Conservation (phyloP, 169 alveolate genomes). For the Eimeria tenella region DNA sequence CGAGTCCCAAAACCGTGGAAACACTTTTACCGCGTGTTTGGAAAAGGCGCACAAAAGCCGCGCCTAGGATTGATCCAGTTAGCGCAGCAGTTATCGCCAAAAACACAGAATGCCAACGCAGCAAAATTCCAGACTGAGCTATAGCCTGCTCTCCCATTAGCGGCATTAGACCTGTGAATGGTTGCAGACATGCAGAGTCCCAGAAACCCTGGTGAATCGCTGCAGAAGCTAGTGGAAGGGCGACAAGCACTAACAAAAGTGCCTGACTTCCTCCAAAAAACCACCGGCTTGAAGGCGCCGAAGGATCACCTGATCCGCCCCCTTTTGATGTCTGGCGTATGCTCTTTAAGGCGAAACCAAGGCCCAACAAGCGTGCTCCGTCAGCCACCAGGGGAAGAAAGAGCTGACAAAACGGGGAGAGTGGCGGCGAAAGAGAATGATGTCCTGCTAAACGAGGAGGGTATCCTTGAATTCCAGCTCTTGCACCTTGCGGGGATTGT, state of each 20-base stretch:
- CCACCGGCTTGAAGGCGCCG: background rate
- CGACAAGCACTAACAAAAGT: background rate
- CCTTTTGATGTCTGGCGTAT: background rate
- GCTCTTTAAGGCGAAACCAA: constrained; percentile 42
- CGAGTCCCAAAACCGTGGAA: background rate
- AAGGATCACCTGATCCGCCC: background rate
- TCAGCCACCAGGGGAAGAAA: constrained; percentile 45
- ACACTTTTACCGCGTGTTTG: background rate
- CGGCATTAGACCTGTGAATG: constrained; percentile 27
- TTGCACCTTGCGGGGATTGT: constrained; percentile 50
- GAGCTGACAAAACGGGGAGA: constrained; percentile 7
- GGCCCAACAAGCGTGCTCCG: constrained; percentile 51
- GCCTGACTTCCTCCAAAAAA: constrained; percentile 17
- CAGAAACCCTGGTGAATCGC: constrained; percentile 38
- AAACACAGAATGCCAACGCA: constrained; percentile 23
- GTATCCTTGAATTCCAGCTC: constrained; percentile 35
- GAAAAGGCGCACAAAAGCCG: constrained; percentile 45
- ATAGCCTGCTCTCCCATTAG: constrained; percentile 50
- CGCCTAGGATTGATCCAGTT: constrained; percentile 25
- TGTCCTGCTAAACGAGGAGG: constrained; percentile 34
- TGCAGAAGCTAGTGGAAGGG: constrained; percentile 16
- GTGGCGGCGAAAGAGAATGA: background rate
- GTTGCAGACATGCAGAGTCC: constrained; percentile 39
- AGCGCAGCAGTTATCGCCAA: constrained; percentile 45
- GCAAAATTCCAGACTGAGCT: constrained; percentile 2